Base-by-base conservation (phyloP, 2,329 filamentous ascomycete genomes). In the Aphanoascus verrucosus region DNA sequence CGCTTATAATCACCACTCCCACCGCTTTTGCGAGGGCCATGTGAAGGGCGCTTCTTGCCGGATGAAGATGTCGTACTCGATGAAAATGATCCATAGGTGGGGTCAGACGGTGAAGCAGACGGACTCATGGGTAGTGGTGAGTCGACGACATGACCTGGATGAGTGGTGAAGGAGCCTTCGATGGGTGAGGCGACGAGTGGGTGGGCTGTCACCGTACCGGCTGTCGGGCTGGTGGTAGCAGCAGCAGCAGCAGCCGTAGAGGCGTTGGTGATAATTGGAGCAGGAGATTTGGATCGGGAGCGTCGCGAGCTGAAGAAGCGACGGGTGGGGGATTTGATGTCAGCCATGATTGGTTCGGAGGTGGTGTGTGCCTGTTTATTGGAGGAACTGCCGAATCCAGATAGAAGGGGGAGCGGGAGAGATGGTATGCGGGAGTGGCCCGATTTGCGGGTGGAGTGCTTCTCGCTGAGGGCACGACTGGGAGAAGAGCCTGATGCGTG, bases 1-100 rank as follows among this genome's bases (percentile, higher is more conserved):
- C 69, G 67, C 49, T 65, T 68, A 49, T 69, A 65, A 47, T 69
- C 66, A 11, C 63, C 60, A 49, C 63, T 65, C 51, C 62, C 65
- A 47, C 59, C 63, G 28, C 17, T 37, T 11, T 61, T 63, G 46
- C 61, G 61, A 28, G 60, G 61, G 23, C 44, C 40, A 23, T 41
- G 28, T 19, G 57, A 58, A 43, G 56, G 49, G 37, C 56, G 49
- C 34, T 59, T 59, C 50, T 52, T 57, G 40, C 44, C 43, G 14
- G 53, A 44, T 8, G 48, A 37, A 15, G 53, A 44, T 14, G 48
- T 44, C 1, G 42, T 40, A 5, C 41, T 40, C 11, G 50, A 31
- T 12, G 38, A 41, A 5, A 42, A 45, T 3, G 32, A 35, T 17
- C 38, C 31, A 5, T 37, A 3, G 5, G 35, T 4, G 1, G 55